Base-by-base conservation (phyloP, 768 basidiomycete species). In the Macrocybe gigantea region DNA sequence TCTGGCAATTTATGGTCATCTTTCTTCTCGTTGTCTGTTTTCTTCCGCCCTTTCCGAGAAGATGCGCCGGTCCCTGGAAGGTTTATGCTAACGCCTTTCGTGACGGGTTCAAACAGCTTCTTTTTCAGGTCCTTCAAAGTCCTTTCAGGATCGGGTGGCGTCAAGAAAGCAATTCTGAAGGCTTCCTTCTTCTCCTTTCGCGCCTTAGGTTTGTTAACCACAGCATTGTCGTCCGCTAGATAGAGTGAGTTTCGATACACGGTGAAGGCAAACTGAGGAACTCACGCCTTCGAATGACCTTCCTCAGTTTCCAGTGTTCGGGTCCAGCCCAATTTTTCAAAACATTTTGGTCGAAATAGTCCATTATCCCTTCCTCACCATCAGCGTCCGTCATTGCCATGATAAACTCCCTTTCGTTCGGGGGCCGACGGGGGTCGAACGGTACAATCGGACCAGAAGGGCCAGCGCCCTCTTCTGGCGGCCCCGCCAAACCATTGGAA, bases 261-360 rank as follows among this genome's bases (percentile, higher is more conserved):
- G 32, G 9, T 36, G 30, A 43, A 47, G 12, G 3, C 6, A 43
- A 33, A 10, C 12, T 5, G 1, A n/a, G 33, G 9, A 9, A 64
- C 82, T 66, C 53, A 94, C 92, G 77, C 72, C 78, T 80, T 50
- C 87, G 79, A 45, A 92, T 72, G n/a, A 83, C 76, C 60, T 83
- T 88, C 52, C 88, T 73, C 59, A 98, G 64, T 63, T 95, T 98
- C 95, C 96, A 99, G 61, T 99, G 96, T 65, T 98, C 92, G 6
- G 94, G 94, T 0, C 96, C 96, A 3, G 96, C 96, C 96, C 96
- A 99, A 56, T 95, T 95, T 75, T 90, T 95, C 56, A 84, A 72
- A 58, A 88, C 77, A 52, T 73, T 81, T 57, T 83, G 78, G 64
- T 98, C 94, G 60, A 98, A 96, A 64, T 95, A 96, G 57, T 94